These are phyloP conservation scores for Ustilago trichophora DNA, from an alignment of 1,284 basidiomycete species.

Conservation along the genomic window DNA sequence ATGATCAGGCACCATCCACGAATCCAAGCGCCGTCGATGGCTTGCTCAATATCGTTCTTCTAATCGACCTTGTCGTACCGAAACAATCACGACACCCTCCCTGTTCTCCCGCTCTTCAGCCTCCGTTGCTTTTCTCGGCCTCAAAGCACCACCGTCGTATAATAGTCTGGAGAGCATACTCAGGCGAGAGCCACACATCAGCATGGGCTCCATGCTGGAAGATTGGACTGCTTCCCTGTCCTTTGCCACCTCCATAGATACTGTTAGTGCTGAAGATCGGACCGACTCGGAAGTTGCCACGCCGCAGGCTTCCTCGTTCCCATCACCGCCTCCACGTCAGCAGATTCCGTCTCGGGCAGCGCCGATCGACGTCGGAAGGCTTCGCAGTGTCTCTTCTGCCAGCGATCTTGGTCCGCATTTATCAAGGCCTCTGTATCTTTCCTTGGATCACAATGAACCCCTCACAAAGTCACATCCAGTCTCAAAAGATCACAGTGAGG, in stretches of 20 bases:
- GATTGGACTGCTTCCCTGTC: constrained; percentile 18
- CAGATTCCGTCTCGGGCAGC: not conserved
- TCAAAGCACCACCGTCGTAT: no score
- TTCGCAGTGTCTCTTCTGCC: no score
- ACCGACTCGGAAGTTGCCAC: not conserved
- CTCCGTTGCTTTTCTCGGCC: no score
- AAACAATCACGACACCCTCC: no score
- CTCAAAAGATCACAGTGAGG: not conserved
- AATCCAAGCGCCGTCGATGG: no score
- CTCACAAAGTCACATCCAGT: not conserved
- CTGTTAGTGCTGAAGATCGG: not conserved
- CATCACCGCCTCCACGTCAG: constrained; percentile 6
- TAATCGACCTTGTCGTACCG: no score
- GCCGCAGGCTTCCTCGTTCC: constrained; percentile 5
- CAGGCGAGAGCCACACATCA: no score
- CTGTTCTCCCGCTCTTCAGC: no score
- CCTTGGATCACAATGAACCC: no score
- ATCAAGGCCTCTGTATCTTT: not conserved
- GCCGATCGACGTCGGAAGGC: not conserved
- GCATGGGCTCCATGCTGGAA: not conserved
- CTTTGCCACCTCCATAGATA: constrained; percentile 1
- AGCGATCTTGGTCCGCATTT: not conserved
- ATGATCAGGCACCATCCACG: no score
- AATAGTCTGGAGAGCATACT: no score
- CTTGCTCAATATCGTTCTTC: no score